Evolutionary conservation across 108 stramenopile genomes (phyloP), one percentile per base, ranked within the genome.

Genomic region (Skeletonema marinoi): DNA sequence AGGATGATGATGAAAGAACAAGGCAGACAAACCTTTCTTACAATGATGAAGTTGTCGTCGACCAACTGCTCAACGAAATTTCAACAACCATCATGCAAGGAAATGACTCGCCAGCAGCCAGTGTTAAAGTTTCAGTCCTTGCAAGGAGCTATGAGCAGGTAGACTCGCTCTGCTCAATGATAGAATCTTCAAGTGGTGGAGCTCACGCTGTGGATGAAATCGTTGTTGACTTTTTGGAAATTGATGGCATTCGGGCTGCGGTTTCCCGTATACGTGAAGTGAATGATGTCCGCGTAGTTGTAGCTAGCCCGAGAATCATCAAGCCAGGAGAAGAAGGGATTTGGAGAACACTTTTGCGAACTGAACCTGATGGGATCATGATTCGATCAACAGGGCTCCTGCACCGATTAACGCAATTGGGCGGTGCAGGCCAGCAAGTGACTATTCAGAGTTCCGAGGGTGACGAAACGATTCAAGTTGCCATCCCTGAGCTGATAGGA

Each of bases 181-280:
- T 83, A 8, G 88, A 89, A 51, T 65, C 59, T 31, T 60, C 50
- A 21, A 50, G 29, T 60, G 21, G 32, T 6, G 54, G 64, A 4
- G 25, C n/a, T 16, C 65, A 59, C 54, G 11, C 29, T 0, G 60
- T 89, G 14, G 67, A 81, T 60, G 92, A 93, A 72, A 78, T 93
- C 35, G 87, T 93, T 62, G 64, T 93, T 68, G 90, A 93, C 68
- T 93, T 93, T 64, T 75, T 93, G 4, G 92, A 93, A 78, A 76
- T 93, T 21, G 87, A 89, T 10, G 90, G 90, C 0, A 89, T 91
- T 41, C 33, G 62, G 14, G 85, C 88, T 17, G 89, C 92, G 10
- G 80, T 89, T 14, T 60, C 66, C 5, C 69, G 87, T 2, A 76
- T 91, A 3, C 81, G 87, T 30, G 63, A 75, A 67, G 67, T 78